Percentiles rank a stretch among this genome's conserved stretches.
Conservation (phyloP, 257 asterid species). For the Solanum phureja region DNA sequence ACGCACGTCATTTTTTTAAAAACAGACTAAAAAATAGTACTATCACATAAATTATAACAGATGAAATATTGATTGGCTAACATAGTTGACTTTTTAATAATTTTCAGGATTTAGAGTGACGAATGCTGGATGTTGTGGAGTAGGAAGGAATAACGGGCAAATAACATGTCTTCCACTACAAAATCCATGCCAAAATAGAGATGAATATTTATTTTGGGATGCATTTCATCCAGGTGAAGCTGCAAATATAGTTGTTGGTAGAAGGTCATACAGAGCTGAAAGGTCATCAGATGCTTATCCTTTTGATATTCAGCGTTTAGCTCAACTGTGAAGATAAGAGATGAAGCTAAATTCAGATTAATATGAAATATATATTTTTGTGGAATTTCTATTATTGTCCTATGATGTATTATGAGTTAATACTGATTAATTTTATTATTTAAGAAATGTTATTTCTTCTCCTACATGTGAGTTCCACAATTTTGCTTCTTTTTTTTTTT, state of each 20-base stretch:
- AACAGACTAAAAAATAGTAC: neutral
- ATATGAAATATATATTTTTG: neutral
- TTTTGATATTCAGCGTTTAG: constrained; percentile 62
- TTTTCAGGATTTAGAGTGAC: constrained; percentile 63
- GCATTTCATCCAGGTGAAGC: constrained; percentile 86
- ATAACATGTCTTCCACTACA: constrained; percentile 80
- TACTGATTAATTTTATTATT: neutral
- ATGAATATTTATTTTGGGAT: constrained; percentile 73
- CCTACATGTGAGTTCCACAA: neutral
- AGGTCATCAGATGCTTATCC: constrained; percentile 72
- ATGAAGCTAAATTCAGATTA: neutral
- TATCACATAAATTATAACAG: neutral
- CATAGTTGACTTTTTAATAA: neutral
- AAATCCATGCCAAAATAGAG: constrained; percentile 53
- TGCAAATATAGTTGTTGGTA: constrained; percentile 63
- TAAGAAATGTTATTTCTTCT: neutral
- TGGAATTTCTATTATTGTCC: neutral
- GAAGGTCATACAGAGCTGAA: constrained; percentile 65
- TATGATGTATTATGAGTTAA: neutral
- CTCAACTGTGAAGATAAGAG: constrained; percentile 28
- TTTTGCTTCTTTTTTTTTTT: neutral
- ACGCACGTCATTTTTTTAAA: fast-evolving
- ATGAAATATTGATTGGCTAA: neutral
- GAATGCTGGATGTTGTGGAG: constrained; percentile 89
- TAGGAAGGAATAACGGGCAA: constrained; percentile 94